A percentile compares a stretch with the other conserved stretches of the same genome.
phyloP scores from a whole-genome alignment of 441 rosid species.

The Raphanus hybrid region DNA sequence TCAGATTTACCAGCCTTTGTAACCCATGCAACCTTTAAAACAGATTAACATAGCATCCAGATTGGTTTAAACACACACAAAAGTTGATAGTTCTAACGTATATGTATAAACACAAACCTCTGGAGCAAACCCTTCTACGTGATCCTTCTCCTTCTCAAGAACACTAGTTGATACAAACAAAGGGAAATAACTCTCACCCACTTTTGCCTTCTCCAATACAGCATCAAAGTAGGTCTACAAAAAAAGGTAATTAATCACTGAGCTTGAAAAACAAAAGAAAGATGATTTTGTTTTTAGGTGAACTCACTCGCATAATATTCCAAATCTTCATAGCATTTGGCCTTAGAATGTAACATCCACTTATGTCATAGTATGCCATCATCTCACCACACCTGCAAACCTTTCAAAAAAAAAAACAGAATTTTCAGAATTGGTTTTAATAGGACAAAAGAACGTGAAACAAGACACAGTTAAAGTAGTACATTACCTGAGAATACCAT shows the following conservation, averaged over 20 bases:
- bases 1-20: too few species aligned
- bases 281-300: background rate
- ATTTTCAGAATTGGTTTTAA: background rate
- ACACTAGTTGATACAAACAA: too few species aligned
- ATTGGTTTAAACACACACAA: too few species aligned
- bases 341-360: slow-evolving; percentile 95
- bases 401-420: slow-evolving; percentile 41
- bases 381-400: slow-evolving; percentile 82
- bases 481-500: slow-evolving; percentile 45
- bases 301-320: slow-evolving; percentile 92
- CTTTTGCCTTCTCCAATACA: slow-evolving; percentile 25
- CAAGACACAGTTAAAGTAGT: slow-evolving; percentile 7
- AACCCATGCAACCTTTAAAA: too few species aligned
- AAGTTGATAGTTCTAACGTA: too few species aligned
- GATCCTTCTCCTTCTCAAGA: too few species aligned
- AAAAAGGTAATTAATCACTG: slow-evolving; percentile 1
- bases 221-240: slow-evolving; percentile 86
- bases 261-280: background rate
- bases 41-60: too few species aligned
- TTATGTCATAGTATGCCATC: slow-evolving; percentile 96
- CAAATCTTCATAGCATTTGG: slow-evolving; percentile 96
- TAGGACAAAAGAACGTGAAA: background rate
- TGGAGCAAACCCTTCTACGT: too few species aligned
- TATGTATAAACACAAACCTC: too few species aligned
- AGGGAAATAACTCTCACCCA: background rate